These are phyloP conservation scores for Parastagonospora nodorum DNA, from an alignment of 2,329 filamentous ascomycete species.

Conservation along the genomic window DNA sequence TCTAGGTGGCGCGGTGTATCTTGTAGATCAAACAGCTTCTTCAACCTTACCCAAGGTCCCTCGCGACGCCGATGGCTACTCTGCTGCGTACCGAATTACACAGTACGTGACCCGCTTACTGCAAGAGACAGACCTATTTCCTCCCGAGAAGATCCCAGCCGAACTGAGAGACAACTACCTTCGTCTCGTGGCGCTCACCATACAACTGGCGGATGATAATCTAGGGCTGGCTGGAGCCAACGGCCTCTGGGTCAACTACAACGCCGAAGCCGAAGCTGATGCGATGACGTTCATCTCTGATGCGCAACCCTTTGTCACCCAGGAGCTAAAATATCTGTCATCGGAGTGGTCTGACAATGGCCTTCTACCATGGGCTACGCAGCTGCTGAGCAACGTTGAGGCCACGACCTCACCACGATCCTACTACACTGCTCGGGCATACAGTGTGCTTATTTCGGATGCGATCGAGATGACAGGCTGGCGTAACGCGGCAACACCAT, in stretches of 20 bases:
- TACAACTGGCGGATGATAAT: slow-evolving; percentile 65
- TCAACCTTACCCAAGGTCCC: slow-evolving; percentile 35
- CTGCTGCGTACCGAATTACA: slow-evolving; percentile 75
- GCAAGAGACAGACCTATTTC: slow-evolving; percentile 45
- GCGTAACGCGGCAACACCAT: slow-evolving; percentile 39
- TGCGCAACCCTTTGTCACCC: slow-evolving; percentile 54
- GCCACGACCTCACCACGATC: slow-evolving; percentile 27
- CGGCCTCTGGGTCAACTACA: slow-evolving; percentile 56
- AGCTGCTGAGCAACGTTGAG: slow-evolving; percentile 29
- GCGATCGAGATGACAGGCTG: slow-evolving; percentile 50
- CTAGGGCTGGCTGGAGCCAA: slow-evolving; percentile 61
- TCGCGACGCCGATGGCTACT: slow-evolving; percentile 70
- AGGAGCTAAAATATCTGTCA: slow-evolving; percentile 45
- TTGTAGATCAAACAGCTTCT: slow-evolving; percentile 54
- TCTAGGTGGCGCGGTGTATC: slow-evolving; percentile 71
- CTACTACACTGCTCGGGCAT: slow-evolving; percentile 52
- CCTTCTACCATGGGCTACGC: slow-evolving; percentile 31
- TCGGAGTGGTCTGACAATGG: slow-evolving; percentile 15
- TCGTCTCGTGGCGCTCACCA: slow-evolving; percentile 58
- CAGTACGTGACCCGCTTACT: slow-evolving; percentile 70
- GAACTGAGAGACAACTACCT: slow-evolving; percentile 43
- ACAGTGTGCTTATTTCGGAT: slow-evolving; percentile 44
- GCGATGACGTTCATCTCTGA: slow-evolving; percentile 59
- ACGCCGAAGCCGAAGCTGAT: slow-evolving; percentile 57
- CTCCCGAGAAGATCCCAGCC: slow-evolving; percentile 37